Conservation (phyloP, 306 rosid genomes). For the Geum urbanum region DNA sequence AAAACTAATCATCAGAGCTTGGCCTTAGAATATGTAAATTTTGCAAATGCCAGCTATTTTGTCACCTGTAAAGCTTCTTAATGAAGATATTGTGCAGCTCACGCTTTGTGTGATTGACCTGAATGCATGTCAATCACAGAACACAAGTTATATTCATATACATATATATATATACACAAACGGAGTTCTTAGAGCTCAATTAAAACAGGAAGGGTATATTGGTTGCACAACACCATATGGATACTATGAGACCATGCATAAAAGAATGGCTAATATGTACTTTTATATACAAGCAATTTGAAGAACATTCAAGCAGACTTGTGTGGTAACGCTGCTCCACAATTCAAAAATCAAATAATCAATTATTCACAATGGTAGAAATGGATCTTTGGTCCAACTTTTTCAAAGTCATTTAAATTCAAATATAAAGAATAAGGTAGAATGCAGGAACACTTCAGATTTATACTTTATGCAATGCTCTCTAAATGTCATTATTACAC, state of each 20-base stretch:
- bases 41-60: not conserved
- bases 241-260: not conserved
- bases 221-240: not conserved
- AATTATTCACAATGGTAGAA: not conserved
- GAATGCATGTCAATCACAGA: constrained; percentile 22
- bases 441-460: not conserved
- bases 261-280: not conserved
- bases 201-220: not conserved
- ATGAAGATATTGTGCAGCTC: constrained; percentile 95
- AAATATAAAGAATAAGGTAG: not conserved
- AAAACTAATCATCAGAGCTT: not conserved
- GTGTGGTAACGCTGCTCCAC: not conserved
- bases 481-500: too few species aligned
- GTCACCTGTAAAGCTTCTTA: constrained; percentile 84
- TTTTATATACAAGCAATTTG: not conserved
- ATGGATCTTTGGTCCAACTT: not conserved
- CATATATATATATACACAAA: not conserved
- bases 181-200: constrained; percentile 16
- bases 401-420: not conserved
- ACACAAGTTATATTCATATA: not conserved
- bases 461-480: not conserved
- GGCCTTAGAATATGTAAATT: not conserved
- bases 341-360: too few species aligned
- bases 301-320: not conserved
- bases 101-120: constrained; percentile 93